These are phyloP conservation scores for Backusella luteola DNA, from an alignment of 192 early-diverging fungal genomes.

Conservation along the genomic window DNA sequence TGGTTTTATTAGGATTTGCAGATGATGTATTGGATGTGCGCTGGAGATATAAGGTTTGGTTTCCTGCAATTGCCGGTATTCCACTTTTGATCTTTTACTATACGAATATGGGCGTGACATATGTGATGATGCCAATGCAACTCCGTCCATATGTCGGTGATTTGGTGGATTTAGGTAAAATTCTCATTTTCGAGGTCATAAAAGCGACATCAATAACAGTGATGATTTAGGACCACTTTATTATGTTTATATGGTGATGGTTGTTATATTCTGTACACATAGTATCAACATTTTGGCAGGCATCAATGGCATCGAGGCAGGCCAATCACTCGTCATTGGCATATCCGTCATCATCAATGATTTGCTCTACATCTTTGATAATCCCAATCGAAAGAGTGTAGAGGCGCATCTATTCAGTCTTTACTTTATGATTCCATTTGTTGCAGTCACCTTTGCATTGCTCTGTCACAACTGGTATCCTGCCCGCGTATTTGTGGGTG, in stretches of 20 bases:
- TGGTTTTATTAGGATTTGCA: conserved; percentile 97
- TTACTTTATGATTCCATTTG: conserved; percentile 92
- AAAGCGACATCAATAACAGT: not conserved
- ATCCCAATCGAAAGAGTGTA: conserved; percentile 49
- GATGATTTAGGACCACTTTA: conserved; percentile 69
- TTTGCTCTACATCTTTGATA: conserved; percentile 61
- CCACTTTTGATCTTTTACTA: conserved; percentile 94
- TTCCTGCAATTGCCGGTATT: conserved; percentile 90
- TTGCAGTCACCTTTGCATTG: conserved; percentile 80
- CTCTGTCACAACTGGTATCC: conserved; percentile 93
- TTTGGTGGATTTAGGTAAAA: conserved; percentile 74
- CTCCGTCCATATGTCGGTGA: conserved; percentile 71
- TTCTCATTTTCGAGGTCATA: no score
- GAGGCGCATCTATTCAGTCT: conserved; percentile 85
- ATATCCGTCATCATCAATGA: conserved; percentile 79
- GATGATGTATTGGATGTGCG: conserved; percentile 96
- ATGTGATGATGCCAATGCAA: conserved; percentile 84
- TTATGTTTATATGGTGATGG: conserved; percentile 88
- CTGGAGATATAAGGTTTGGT: conserved; percentile 94
- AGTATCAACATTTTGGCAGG: conserved; percentile 98
- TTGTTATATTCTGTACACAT: conserved; percentile 95
- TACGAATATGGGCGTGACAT: conserved; percentile 83
- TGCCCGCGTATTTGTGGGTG: conserved; percentile 90
- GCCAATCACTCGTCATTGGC: conserved; percentile 91
- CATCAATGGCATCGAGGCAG: conserved; percentile 96